Evolutionary conservation across 805 yeast species (phyloP), one percentile per base, ranked within the genome.

Genomic region (Saccharomycopsis javanensis): DNA sequence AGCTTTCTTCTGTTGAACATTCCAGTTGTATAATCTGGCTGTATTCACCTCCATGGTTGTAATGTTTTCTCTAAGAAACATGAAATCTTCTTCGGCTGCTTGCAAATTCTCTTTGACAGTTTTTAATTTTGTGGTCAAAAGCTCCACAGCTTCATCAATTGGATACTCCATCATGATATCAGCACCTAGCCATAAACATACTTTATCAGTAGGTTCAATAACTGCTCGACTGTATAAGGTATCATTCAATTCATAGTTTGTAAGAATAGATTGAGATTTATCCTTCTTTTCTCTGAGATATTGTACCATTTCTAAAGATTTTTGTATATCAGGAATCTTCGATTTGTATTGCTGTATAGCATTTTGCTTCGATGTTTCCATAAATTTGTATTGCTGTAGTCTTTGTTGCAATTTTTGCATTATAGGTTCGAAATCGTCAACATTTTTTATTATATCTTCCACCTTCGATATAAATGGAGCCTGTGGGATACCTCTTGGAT

Each of bases 1-100:
- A n/a, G 42, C 45, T 38, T 73, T 73, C 69, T 91, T 80, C 71
- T 88, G 78, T 66, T 85, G 87, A 8, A 88, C 92, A 67, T 86
- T 95, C 91, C 92, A 87, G 65, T 88, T 88, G 68, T 87, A 88
- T 67, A 87, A 77, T 62, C 99, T 79, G 1, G 99, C 97, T 16
- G 96, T 89, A 68, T 94, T 94, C 54, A 94, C 99, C 70, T 94
- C 98, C 91, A 94, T 88, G 2, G 97, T 92, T 15, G 99, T 94
- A 61, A 92, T 91, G 65, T 90, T 90, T 63, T 87, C 94, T 62
- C 94, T 80, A 60, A 85, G 75, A 63, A 83, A 90, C 65, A 88
- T 96, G 60, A 87, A 77, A 67, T 89, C 99, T 62, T 87, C 96
- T 63, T 87, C 81, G 37, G 95, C 85, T 50, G 77, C 74, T 25